Base-by-base conservation (phyloP, 2,329 filamentous ascomycete species). In the Epichloe amarillans region DNA sequence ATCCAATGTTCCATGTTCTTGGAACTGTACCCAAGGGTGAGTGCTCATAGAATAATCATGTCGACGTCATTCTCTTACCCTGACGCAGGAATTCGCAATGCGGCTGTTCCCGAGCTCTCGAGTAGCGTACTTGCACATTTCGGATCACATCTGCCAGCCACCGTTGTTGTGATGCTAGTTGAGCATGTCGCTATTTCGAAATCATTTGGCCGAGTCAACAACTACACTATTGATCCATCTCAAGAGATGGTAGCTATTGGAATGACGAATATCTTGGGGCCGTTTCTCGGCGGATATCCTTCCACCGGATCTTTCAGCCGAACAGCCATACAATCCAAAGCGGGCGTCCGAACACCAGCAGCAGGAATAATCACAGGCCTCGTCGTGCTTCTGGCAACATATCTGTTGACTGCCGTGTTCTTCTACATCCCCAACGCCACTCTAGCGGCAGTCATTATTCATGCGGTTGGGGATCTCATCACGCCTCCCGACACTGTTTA, bases 181-280 rank as follows among this genome's bases (percentile, higher is more conserved):
- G 93, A 97, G 68, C 91, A 97, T 64, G 95, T 97, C 60, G 89
- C 91, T 46, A 96, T 97, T 55, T 88, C 90, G 17, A 98, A 97
- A 66, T 96, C 91, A 0, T 97, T 98, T 58, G 93, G 93, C 10
- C 80, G 91, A 53, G 80, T 96, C 60, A 97, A 96, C 72, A 95
- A 95, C 70, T 98, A 98, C 68, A 84, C 81, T 15, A 96, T 98
- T 64, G 83, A 96, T 59, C 90, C 93, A 0, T 96, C 91, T 0
- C 91, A 98, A 65, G 91, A 98, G 65, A 79, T 98, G 69, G 87
- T 98, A 45, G 91, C 88, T 21, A 95, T 97, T 57, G 91, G 91
- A 55, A 80, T 96, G 26, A 85, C 84, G 37, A 97, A 97, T 64
- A 73, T 97, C 38, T 74, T 97, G 7, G 90, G 88, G 0, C 89